phyloP scores from a whole-genome alignment of 176 grass and related monocot genomes.

The Musa troglodytarum region DNA sequence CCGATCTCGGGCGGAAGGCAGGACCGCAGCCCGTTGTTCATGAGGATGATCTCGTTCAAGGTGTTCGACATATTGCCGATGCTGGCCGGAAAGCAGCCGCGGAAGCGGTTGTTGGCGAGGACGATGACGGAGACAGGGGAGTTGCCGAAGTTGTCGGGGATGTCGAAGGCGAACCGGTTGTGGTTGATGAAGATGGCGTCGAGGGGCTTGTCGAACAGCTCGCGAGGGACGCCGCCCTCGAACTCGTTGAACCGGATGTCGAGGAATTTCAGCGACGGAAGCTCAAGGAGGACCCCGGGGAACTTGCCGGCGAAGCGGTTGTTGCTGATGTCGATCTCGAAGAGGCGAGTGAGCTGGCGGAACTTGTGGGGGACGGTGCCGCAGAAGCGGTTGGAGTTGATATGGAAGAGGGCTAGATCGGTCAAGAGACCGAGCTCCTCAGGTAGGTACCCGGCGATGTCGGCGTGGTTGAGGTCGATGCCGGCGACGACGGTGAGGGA shows the following conservation, averaged over 20 bases:
- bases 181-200: constrained; percentile 99
- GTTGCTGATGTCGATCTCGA: constrained; percentile 96
- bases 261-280: constrained; percentile 60
- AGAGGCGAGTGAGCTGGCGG: constrained; percentile 40
- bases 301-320: constrained; percentile 87
- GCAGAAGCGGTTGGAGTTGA: constrained; percentile 95
- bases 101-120: constrained; percentile 77
- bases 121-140: constrained; percentile 84
- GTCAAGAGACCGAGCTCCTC: constrained; percentile 69
- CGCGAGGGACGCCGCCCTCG: constrained; percentile 49
- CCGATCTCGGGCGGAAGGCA: constrained; percentile 84
- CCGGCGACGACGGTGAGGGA: constrained; percentile 43
- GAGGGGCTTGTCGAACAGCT: constrained; percentile 66
- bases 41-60: constrained; percentile 88
- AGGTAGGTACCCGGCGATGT: constrained; percentile 84
- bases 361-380: constrained; percentile 50
- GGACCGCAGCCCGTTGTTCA: constrained; percentile 63
- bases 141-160: constrained; percentile 88
- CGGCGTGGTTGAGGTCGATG: constrained; percentile 85
- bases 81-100: constrained; percentile 70
- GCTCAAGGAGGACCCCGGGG: constrained; percentile 48
- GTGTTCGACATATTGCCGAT: constrained; percentile 91
- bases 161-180: constrained; percentile 63
- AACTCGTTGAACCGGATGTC: constrained; percentile 96
- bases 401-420: constrained; percentile 74